Base-by-base conservation (phyloP, 2,329 filamentous ascomycete species). In the Dactylellina cionopaga region DNA sequence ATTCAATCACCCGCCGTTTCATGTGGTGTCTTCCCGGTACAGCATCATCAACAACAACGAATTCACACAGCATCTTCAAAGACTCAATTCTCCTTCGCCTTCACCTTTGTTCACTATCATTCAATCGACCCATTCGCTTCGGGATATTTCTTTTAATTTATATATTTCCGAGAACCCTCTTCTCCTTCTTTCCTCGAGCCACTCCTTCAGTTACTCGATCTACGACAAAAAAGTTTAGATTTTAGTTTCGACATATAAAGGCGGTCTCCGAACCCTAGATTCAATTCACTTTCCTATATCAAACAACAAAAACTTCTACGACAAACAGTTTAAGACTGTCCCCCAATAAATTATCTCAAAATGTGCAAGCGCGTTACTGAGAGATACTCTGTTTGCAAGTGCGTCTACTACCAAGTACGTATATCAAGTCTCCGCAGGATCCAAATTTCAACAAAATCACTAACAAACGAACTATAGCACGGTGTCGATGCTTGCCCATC, bases 331-430 rank as follows among this genome's bases (percentile, higher is more conserved):
- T 37, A 19, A 39, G 39, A 65, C 15, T 43, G 43, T 47, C 37
- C 71, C 66, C 51, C 77, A 47, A 37, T 11, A 37, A 51, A 62
- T 39, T 41, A 47, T 15, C 31, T 69, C 80, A 84, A 76, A 74
- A 96, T 96, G 92, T 96, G 92, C 79, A 93, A 92, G 79, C 91
- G 93, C 82, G 82, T 96, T 74, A 84, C 94, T 77, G 92, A 96
- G 81, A 85, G 91, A 69, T 96, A 92, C 83, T 89, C 92, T 62
- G 91, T 90, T 63, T 96, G 92, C 85, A 87, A 88, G 75, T 96
- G 92, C 82, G 85, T 94, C 77, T 96, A 96, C 84, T 92, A 94
- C 83, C 86, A 89, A 47, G 64, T 69, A 47, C 33, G 62, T 25
- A 49, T 29, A 27, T 65, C 10, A 49, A 52, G 7, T n/a, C 25